Conservation (phyloP, 306 rosid genomes). For the Trichosanthes truncata region DNA sequence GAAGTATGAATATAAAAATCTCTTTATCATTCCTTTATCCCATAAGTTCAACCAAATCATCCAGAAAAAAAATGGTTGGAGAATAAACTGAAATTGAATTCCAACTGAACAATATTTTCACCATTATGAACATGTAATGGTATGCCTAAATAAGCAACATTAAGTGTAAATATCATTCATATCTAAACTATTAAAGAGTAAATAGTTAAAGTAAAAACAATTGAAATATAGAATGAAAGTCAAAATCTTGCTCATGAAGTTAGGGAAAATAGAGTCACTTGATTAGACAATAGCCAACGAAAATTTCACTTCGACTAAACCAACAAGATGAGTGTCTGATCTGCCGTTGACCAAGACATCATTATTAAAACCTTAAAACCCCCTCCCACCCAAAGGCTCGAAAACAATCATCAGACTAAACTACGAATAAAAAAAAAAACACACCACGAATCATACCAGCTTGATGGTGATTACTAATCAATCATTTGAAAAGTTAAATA, state of each 20-base stretch:
- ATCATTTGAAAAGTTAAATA: neutral
- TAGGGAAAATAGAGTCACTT: neutral
- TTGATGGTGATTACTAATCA: neutral
- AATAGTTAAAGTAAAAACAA: neutral
- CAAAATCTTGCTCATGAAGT: neutral
- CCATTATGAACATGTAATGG: neutral
- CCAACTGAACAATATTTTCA: neutral
- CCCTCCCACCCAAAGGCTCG: neutral
- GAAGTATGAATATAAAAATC: neutral
- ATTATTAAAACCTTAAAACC: neutral
- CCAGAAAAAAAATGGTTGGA: neutral
- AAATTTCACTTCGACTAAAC: neutral
- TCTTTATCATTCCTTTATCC: neutral
- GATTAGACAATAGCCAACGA: neutral
- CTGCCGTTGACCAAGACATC: neutral
- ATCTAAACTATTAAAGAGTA: neutral
- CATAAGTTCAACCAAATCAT: neutral
- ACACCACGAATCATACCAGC: neutral
- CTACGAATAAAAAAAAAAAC: neutral
- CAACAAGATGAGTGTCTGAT: neutral
- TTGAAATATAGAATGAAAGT: neutral
- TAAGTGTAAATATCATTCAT: neutral
- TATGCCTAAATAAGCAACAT: neutral
- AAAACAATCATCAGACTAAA: neutral
- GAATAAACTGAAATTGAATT: neutral